Evolutionary conservation across 805 yeast species (phyloP).

Genomic region (Candida suzukii): DNA sequence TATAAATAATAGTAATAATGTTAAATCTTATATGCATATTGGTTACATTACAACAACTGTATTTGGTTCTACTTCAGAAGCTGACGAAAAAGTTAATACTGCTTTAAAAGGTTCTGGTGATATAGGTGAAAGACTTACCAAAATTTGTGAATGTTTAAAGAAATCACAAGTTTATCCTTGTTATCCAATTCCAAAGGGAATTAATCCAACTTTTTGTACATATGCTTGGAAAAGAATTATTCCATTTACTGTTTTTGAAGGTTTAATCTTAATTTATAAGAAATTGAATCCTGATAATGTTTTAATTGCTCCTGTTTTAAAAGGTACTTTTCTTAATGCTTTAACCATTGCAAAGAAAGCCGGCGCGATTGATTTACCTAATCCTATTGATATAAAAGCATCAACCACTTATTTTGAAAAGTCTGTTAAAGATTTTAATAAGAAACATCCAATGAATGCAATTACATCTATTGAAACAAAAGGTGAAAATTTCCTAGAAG

Average conservation of each 20-base stretch:
- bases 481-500: constrained; percentile 4
- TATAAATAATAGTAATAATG: constrained; percentile 1
- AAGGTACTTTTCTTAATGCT: constrained; percentile 17
- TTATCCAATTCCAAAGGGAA: constrained; percentile 16
- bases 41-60: constrained; percentile 17
- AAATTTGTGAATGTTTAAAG: constrained; percentile 14
- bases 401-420: constrained; percentile 10
- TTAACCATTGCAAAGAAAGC: constrained; percentile 13
- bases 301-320: constrained; percentile 5
- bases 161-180: constrained; percentile 19
- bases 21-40: constrained; percentile 11
- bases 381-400: constrained; percentile 8
- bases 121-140: constrained; percentile 11
- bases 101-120: constrained; percentile 14
- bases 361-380: constrained; percentile 21
- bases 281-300: constrained; percentile 8
- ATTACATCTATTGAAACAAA: background rate
- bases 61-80: constrained; percentile 15
- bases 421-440: constrained; percentile 16
- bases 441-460: constrained; percentile 7
- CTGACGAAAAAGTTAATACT: constrained; percentile 2
- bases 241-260: constrained; percentile 16
- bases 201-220: constrained; percentile 19
- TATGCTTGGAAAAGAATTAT: constrained; percentile 23
- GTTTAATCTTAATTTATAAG: constrained; percentile 15